Base-by-base conservation (phyloP, 2,329 filamentous ascomycete species). In the Colletotrichum sp. region DNA sequence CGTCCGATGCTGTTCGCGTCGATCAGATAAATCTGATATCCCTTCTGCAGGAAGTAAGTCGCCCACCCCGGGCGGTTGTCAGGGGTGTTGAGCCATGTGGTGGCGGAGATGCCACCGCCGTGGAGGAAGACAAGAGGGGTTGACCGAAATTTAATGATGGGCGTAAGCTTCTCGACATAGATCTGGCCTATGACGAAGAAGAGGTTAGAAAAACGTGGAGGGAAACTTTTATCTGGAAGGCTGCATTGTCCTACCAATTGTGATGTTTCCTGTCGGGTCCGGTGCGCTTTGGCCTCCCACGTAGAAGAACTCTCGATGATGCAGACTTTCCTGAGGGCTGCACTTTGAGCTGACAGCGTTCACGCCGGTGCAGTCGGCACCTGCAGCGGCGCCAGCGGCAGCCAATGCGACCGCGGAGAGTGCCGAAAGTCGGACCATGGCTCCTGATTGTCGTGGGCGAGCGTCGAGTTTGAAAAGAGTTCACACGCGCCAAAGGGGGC, bases 21-120 rank as follows among this genome's bases (percentile, higher is more conserved):
- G 8, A 83, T 80, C 57, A 87, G 80, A 72, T 86, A 87, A 65
- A 87, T 81, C 28, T 82, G 81, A 75, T 86, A 84, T n/a, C 85
- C 85, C 52, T 83, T 77, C 30, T 82, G 80, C 4, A 87, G 78
- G 71, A 87, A 87, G 75, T 83, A 85, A 1, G 84, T 84, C 3
- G 85, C 83, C 83, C 85, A 87, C n/a, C 85, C 85, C 71, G 80
- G 81, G 16, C 85, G 82, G 55, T 82, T 82, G 73, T 87, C 85
- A 3, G 86, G 86, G 13, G 84, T 87, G 68, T 85, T 83, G 16
- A 87, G 80, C 79, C 82, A 83, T 28, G 81, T 81, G 55, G 82
- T 81, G 32, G 80, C 82, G 6, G 81, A 81, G 16, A 81, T 79
- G 10, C 80, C 82, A 21, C 81, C 81, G 36, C 82, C 82, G 67